Base-by-base conservation (phyloP, 805 yeast genomes). In the Cyberlindnera galapagoensis region DNA sequence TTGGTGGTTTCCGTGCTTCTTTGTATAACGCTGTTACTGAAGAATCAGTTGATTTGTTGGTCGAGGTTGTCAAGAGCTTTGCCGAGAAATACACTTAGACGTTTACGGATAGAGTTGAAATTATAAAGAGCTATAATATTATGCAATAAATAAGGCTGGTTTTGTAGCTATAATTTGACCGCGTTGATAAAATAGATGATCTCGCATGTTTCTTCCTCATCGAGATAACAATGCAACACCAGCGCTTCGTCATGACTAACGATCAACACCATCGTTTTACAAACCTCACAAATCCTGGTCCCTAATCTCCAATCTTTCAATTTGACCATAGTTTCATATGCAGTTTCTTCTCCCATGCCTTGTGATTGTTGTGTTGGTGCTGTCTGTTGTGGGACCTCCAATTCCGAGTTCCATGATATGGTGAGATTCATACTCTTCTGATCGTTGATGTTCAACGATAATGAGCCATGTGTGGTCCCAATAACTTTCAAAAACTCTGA, bases 1-100 rank as follows among this genome's bases (percentile, higher is more conserved):
- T 90, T 26, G 97, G 97, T 31, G 98, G 98, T 19, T 81, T 92
- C 60, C 79, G 98, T 59, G 88, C 94, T 11, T 87, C 97, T 10
- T 64, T 87, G 34, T 88, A 90, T 59, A 90, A 92, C 52, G 96
- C 97, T 11, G 82, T 92, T 32, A 57, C 76, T 5, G 38, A 35
- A 17, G 15, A 10, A n/a, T 37, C 42, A 12, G 36, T 41, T 6
- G 38, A 41, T 26, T 26, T 29, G 4, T 35, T 38, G 25, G 39
- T 36, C 11, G 30, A 15, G 11, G 29, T 30, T 15, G 40, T 41
- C 13, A 30, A 23, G 24, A 40, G 38, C 35, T 38, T 41, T 27
- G 45, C 39, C 19, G 61, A 74, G 29, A 66, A 69, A 15, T 74
- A 37, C 28, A 27, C 27, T 8, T 31, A 21, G 49, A 68, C 30